Conservation (phyloP, 305 asterid species). For the Plantago coronopus region DNA sequence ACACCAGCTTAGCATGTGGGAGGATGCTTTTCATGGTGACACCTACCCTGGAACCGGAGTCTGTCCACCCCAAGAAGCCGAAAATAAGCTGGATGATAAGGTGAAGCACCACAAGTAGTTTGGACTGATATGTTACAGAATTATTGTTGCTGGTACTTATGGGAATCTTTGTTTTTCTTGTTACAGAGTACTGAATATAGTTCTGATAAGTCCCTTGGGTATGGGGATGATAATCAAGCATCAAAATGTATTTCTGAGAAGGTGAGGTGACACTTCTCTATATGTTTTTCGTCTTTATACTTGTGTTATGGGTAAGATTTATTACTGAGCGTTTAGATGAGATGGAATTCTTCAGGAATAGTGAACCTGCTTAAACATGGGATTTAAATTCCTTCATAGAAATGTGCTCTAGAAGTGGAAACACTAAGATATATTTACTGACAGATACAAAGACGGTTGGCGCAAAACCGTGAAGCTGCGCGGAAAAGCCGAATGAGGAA, state of each 20-base stretch:
- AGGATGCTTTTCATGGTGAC: slow-evolving; percentile 51
- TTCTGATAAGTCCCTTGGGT: slow-evolving; percentile 55
- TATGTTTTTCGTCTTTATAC: neutral
- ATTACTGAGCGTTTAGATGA: too few relatives aligned
- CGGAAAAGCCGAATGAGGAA: slow-evolving; percentile 80
- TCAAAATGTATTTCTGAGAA: slow-evolving; percentile 53
- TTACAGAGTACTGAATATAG: slow-evolving; percentile 51
- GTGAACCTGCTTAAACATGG: too few relatives aligned
- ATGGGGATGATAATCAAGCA: slow-evolving; percentile 50
- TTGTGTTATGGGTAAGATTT: too few relatives aligned
- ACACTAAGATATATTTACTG: neutral
- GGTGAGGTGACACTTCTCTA: slow-evolving; percentile 32
- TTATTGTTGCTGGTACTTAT: neutral
- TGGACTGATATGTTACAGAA: neutral
- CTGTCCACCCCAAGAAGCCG: slow-evolving; percentile 37
- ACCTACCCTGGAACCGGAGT: slow-evolving; percentile 44
- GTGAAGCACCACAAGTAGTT: slow-evolving; percentile 28
- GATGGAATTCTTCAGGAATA: too few relatives aligned
- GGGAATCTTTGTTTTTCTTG: neutral
- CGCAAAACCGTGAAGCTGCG: slow-evolving; percentile 94
- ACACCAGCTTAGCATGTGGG: slow-evolving; percentile 86
- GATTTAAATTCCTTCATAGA: too few relatives aligned
- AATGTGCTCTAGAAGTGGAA: too few relatives aligned
- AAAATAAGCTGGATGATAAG: slow-evolving; percentile 52
- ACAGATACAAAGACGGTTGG: slow-evolving; percentile 78